Conservation (phyloP, 1,284 basidiomycete species). For the Malassezia slooffiae region DNA sequence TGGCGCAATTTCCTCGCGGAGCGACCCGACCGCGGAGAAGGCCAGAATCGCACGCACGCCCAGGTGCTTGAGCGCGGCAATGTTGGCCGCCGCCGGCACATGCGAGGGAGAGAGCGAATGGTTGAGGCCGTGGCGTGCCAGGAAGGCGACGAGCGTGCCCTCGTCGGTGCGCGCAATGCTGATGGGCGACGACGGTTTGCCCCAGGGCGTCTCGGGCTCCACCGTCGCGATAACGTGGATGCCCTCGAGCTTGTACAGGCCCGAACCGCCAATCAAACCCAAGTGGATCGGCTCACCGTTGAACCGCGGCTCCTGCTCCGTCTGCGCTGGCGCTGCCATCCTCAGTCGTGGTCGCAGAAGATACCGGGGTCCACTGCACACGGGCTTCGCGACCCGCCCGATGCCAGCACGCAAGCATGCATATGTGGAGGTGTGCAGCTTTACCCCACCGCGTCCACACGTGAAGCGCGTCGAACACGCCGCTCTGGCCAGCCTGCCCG, state of each 20-base stretch:
- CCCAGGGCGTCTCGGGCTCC: slow-evolving; percentile 62
- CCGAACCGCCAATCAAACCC: slow-evolving; percentile 43
- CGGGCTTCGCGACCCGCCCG: too few species aligned
- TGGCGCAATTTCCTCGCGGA: slow-evolving; percentile 71
- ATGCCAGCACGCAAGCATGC: too few species aligned
- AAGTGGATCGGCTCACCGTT: slow-evolving; percentile 25
- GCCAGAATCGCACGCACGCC: slow-evolving; percentile 81
- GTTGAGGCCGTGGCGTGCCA: slow-evolving; percentile 73
- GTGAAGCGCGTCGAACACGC: too few species aligned
- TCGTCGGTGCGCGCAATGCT: slow-evolving; percentile 70
- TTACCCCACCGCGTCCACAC: too few species aligned
- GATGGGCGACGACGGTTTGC: slow-evolving; percentile 78
- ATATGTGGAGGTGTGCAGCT: too few species aligned
- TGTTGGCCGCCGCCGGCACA: slow-evolving; percentile 72
- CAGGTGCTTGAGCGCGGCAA: slow-evolving; percentile 83
- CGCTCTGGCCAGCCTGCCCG: too few species aligned
- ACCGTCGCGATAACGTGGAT: slow-evolving; percentile 36
- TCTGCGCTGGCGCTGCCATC: not conserved
- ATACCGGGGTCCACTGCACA: too few species aligned
- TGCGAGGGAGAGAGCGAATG: slow-evolving; percentile 53
- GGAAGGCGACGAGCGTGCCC: slow-evolving; percentile 69
- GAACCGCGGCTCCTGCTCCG: slow-evolving; percentile 22
- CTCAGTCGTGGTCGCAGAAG: too few species aligned
- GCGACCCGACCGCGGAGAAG: slow-evolving; percentile 90
- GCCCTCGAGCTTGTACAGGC: slow-evolving; percentile 42